These are phyloP conservation scores for Exutisphaerella laricina DNA, from an alignment of 2,329 filamentous ascomycete species.

Conservation along the genomic window DNA sequence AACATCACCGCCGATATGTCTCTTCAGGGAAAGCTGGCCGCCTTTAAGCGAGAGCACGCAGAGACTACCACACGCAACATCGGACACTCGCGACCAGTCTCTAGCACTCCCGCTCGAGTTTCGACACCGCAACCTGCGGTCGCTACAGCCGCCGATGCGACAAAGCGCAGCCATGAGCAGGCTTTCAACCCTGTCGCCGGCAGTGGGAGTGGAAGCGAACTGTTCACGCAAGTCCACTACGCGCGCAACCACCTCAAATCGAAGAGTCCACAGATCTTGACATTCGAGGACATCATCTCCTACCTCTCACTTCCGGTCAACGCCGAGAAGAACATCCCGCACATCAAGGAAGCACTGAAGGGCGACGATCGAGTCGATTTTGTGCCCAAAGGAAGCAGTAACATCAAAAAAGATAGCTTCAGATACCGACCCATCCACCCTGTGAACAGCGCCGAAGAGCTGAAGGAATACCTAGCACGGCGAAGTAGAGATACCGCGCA, in stretches of 20 bases:
- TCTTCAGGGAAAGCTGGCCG: constrained; percentile 26
- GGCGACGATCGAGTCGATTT: constrained; percentile 59
- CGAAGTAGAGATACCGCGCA: constrained; percentile 65
- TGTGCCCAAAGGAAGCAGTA: constrained; percentile 37
- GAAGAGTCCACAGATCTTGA: constrained; percentile 58
- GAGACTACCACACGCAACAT: constrained; percentile 29
- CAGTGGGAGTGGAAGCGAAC: constrained; percentile 59
- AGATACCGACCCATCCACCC: constrained; percentile 77
- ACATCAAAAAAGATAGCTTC: constrained; percentile 61
- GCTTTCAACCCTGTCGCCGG: constrained; percentile 16
- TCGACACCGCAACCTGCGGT: constrained; percentile 26
- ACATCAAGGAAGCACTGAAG: constrained; percentile 63
- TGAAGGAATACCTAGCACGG: constrained; percentile 74
- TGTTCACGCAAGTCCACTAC: constrained; percentile 83
- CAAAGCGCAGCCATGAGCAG: constrained; percentile 39
- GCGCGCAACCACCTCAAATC: constrained; percentile 76
- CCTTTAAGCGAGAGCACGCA: constrained; percentile 29
- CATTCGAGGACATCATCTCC: constrained; percentile 69
- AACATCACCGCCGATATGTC: constrained; percentile 30
- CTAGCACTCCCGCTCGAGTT: constrained; percentile 20
- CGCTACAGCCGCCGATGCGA: constrained; percentile 45
- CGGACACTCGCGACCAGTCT: constrained; percentile 23
- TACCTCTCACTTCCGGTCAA: constrained; percentile 65
- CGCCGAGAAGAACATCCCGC: constrained; percentile 37
- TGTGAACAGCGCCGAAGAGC: constrained; percentile 69